Evolutionary conservation across 192 early-diverging fungal genomes (phyloP).

Genomic region (Lunasporangiospora selenospora): DNA sequence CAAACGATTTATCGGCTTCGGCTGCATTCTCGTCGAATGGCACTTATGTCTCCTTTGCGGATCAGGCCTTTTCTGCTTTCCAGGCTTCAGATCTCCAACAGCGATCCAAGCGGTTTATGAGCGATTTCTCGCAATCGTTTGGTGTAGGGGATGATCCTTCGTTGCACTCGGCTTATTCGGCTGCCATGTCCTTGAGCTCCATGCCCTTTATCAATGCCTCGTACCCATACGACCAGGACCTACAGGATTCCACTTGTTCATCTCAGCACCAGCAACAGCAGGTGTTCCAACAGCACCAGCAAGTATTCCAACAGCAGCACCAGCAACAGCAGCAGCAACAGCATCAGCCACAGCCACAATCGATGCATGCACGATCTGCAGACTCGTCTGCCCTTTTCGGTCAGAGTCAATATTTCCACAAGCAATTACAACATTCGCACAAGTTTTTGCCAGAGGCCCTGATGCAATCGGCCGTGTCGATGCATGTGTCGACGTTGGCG

Average conservation of each 20-base stretch:
- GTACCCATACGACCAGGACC: background rate
- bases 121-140: too few species aligned
- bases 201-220: background rate
- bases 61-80: too few species aligned
- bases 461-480: slow-evolving; percentile 6
- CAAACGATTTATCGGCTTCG: too few species aligned
- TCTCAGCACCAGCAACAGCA: slow-evolving; percentile 2
- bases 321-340: slow-evolving; percentile 2
- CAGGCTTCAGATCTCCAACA: background rate
- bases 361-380: background rate
- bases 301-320: too few species aligned
- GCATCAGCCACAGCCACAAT: slow-evolving; percentile 5
- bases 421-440: slow-evolving; percentile 28
- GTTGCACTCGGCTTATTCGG: too few species aligned
- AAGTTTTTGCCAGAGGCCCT: slow-evolving; percentile 12
- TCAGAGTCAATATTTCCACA: slow-evolving; percentile 23
- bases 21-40: too few species aligned
- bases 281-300: background rate
- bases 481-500: slow-evolving; percentile 3
- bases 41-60: too few species aligned
- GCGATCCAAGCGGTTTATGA: too few species aligned
- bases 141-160: too few species aligned
- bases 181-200: too few species aligned
- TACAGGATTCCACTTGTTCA: slow-evolving; percentile 12
- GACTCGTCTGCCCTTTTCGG: slow-evolving; percentile 7